These are phyloP conservation scores for Kodamaea fungicola DNA, from an alignment of 1,139 yeast genomes.

Conservation along the genomic window DNA sequence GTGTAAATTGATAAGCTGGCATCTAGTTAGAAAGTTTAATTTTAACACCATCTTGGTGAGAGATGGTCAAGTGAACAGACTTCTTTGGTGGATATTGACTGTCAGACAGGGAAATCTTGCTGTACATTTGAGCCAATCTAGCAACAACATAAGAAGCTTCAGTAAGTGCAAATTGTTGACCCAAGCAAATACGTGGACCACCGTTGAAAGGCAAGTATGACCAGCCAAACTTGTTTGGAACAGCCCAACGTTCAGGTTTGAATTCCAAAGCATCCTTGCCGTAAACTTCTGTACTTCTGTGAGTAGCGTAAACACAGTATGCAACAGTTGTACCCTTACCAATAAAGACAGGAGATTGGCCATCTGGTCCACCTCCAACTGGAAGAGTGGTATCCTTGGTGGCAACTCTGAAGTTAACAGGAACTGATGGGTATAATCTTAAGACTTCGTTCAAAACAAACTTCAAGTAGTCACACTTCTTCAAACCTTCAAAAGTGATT, in stretches of 20 bases:
- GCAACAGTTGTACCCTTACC: slow-evolving; percentile 21
- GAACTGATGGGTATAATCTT: slow-evolving; percentile 27
- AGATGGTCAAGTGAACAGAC: slow-evolving; percentile 34
- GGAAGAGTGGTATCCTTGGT: slow-evolving; percentile 24
- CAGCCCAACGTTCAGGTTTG: slow-evolving; percentile 24
- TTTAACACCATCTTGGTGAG: slow-evolving; percentile 27
- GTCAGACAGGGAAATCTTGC: slow-evolving; percentile 26
- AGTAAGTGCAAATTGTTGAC: slow-evolving; percentile 46
- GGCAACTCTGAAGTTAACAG: slow-evolving; percentile 22
- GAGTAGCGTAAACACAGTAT: slow-evolving; percentile 20
- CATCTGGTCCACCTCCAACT: slow-evolving; percentile 23
- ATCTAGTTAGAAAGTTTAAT: slow-evolving; percentile 6
- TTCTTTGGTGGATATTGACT: slow-evolving; percentile 27
- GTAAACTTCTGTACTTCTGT: slow-evolving; percentile 17
- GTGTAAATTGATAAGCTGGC: too few relatives aligned
- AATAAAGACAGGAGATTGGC: slow-evolving; percentile 17
- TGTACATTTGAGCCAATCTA: slow-evolving; percentile 30
- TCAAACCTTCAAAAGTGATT: slow-evolving; percentile 21
- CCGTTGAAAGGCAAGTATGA: slow-evolving; percentile 45
- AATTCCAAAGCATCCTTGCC: slow-evolving; percentile 22
- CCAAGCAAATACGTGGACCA: slow-evolving; percentile 44
- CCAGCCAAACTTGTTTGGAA: slow-evolving; percentile 33
- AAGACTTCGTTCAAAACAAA: slow-evolving; percentile 22
- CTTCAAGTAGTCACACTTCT: slow-evolving; percentile 24
- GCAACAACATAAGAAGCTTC: slow-evolving; percentile 35